Percentiles rank a stretch among this genome's conserved stretches.
These are phyloP conservation scores for Alternaria rosae DNA, from an alignment of 2,329 filamentous ascomycete genomes.

Conservation along the genomic window DNA sequence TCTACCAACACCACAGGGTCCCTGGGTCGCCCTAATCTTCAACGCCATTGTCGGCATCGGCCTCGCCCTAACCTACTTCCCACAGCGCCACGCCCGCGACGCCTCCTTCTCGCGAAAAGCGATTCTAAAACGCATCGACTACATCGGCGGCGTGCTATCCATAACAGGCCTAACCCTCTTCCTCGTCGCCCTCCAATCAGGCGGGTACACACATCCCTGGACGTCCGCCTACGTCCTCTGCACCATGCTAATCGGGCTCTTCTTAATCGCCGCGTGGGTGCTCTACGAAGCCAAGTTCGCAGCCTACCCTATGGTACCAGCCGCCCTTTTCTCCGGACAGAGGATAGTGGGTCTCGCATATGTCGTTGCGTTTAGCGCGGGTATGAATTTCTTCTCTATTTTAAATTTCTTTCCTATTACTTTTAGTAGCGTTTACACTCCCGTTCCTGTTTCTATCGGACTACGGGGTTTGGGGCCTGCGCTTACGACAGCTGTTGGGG, in stretches of 20 bases:
- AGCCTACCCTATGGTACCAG: not conserved
- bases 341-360: not conserved
- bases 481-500: not conserved
- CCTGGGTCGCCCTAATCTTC: conserved; percentile 45
- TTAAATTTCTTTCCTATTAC: not conserved
- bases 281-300: not conserved
- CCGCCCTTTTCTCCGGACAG: not conserved
- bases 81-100: conserved; percentile 39
- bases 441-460: not conserved
- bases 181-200: conserved; percentile 51
- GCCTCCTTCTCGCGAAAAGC: not conserved
- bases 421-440: not conserved
- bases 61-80: conserved; percentile 43
- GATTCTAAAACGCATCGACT: not conserved
- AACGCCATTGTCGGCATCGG: conserved; percentile 42
- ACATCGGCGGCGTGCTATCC: conserved; percentile 29
- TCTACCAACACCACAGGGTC: too few relatives aligned
- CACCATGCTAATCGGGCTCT: conserved; percentile 47
- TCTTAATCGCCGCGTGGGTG: conserved; percentile 39
- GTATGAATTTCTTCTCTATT: not conserved
- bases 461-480: not conserved
- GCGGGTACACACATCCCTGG: conserved; percentile 52
- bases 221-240: conserved; percentile 48
- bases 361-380: not conserved
- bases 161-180: conserved; percentile 45